These are phyloP conservation scores for Termitomyces sp. DNA, from an alignment of 768 basidiomycete species.

Conservation along the genomic window DNA sequence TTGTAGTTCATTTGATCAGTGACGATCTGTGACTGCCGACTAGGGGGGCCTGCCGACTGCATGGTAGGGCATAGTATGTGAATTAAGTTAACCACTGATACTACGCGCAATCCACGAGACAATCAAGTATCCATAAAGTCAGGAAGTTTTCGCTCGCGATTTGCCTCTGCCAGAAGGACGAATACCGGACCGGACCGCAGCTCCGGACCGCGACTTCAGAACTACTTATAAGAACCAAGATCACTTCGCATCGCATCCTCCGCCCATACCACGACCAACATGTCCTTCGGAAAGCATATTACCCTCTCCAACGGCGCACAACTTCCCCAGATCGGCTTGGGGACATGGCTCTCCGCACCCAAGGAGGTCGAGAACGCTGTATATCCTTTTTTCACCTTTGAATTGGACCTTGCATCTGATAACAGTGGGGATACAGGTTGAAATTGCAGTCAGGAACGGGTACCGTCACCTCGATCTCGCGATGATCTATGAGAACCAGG, in stretches of 20 bases:
- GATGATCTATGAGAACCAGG: slow-evolving; percentile 74
- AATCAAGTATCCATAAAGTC: not conserved
- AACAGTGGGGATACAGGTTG: slow-evolving; percentile 42
- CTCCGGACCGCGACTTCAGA: slow-evolving; percentile 8
- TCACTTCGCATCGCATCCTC: not conserved
- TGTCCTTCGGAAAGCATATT: slow-evolving; percentile 28
- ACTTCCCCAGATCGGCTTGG: slow-evolving; percentile 77
- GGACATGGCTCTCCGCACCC: slow-evolving; percentile 76
- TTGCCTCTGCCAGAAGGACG: not conserved
- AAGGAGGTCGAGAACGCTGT: slow-evolving; percentile 74
- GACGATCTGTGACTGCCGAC: too few species aligned
- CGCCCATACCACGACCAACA: slow-evolving; percentile 3
- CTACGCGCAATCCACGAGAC: not conserved
- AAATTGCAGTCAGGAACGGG: slow-evolving; percentile 67
- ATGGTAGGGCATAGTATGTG: too few species aligned
- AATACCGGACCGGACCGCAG: slow-evolving; percentile 9
- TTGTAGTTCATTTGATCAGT: too few species aligned
- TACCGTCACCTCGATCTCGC: slow-evolving; percentile 87
- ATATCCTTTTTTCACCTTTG: slow-evolving; percentile 13
- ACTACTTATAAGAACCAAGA: not conserved
- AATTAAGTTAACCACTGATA: not conserved
- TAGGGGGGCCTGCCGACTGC: too few species aligned
- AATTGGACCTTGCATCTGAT: slow-evolving; percentile 2
- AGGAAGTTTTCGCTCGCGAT: not conserved
- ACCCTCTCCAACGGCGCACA: slow-evolving; percentile 39